Evolutionary conservation across 2,329 filamentous ascomycete genomes (phyloP).

Genomic region (Chaetomiaceae sp.): DNA sequence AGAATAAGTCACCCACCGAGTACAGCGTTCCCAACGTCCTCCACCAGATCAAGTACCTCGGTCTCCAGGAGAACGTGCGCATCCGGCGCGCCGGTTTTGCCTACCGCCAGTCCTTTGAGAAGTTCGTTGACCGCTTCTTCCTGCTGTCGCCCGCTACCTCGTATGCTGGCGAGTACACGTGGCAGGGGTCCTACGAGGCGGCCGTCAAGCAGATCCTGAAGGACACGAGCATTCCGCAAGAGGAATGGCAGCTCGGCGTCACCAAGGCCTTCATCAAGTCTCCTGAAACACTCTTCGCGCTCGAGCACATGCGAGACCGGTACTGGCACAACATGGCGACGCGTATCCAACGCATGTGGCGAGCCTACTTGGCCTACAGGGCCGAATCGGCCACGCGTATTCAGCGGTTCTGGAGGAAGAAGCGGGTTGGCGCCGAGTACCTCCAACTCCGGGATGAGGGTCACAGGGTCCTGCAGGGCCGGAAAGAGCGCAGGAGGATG

Average conservation of each 20-base stretch:
- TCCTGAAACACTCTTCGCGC: slow-evolving; percentile 89
- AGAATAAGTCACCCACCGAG: slow-evolving; percentile 92
- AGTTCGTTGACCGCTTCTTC: slow-evolving; percentile 97
- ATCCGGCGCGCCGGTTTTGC: slow-evolving; percentile 95
- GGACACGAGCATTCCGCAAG: slow-evolving; percentile 88
- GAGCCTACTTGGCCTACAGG: slow-evolving; percentile 88
- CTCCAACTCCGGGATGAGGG: slow-evolving; percentile 83
- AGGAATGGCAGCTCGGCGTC: slow-evolving; percentile 96
- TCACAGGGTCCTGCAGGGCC: slow-evolving; percentile 70
- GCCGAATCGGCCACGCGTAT: slow-evolving; percentile 90
- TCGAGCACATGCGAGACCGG: slow-evolving; percentile 94
- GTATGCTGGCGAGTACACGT: slow-evolving; percentile 95
- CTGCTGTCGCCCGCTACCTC: slow-evolving; percentile 88
- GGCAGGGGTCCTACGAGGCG: slow-evolving; percentile 80
- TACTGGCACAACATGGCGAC: slow-evolving; percentile 99
- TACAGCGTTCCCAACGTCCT: slow-evolving; percentile 90
- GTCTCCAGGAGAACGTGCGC: slow-evolving; percentile 97
- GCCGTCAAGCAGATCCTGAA: slow-evolving; percentile 90
- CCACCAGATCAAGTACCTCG: slow-evolving; percentile 98
- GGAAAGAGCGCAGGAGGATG: slow-evolving; percentile 86
- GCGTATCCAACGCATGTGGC: slow-evolving; percentile 93
- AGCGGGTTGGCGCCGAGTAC: slow-evolving; percentile 83
- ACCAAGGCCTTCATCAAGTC: slow-evolving; percentile 98
- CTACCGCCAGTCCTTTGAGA: slow-evolving; percentile 94
- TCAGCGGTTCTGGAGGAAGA: slow-evolving; percentile 91